These are phyloP conservation scores for Penicillium steckii DNA, from an alignment of 495 filamentous ascomycete genomes.

Conservation along the genomic window DNA sequence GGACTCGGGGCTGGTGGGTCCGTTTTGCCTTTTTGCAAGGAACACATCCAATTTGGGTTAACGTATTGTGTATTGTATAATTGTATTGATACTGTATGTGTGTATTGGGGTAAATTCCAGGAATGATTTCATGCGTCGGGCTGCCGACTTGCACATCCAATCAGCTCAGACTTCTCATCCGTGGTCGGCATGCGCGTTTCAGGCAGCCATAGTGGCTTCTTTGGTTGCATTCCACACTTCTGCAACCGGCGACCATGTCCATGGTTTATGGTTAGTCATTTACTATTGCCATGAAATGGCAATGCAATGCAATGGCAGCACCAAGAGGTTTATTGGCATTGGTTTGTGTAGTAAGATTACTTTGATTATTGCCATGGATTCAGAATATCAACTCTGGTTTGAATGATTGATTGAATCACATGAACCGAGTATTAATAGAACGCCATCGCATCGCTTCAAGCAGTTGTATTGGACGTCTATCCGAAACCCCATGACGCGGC, in stretches of 20 bases:
- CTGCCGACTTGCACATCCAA: conserved; percentile 1
- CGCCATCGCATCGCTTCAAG: background rate
- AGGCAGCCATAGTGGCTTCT: conserved; percentile 17
- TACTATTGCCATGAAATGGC: background rate
- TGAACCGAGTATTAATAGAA: background rate
- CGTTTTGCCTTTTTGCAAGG: background rate
- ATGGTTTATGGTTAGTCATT: background rate
- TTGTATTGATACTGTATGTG: background rate
- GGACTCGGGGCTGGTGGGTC: background rate
- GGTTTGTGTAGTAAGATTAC: background rate
- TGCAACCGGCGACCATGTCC: background rate
- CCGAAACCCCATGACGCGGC: conserved; percentile 23
- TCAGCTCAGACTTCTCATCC: background rate
- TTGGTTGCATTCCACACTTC: background rate
- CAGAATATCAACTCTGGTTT: background rate
- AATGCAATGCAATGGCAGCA: background rate
- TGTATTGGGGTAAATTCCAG: conserved; percentile 2
- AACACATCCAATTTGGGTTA: background rate
- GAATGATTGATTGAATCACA: background rate
- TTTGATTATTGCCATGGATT: no score
- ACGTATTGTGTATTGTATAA: background rate
- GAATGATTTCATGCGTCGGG: background rate
- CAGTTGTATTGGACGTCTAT: conserved; percentile 9
- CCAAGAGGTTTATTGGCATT: background rate
- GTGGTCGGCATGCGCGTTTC: conserved; percentile 15